Evolutionary conservation across 2,329 filamentous ascomycete species (phyloP), one percentile per base, ranked within the genome.

Genomic region (Ceratocystis variospora): DNA sequence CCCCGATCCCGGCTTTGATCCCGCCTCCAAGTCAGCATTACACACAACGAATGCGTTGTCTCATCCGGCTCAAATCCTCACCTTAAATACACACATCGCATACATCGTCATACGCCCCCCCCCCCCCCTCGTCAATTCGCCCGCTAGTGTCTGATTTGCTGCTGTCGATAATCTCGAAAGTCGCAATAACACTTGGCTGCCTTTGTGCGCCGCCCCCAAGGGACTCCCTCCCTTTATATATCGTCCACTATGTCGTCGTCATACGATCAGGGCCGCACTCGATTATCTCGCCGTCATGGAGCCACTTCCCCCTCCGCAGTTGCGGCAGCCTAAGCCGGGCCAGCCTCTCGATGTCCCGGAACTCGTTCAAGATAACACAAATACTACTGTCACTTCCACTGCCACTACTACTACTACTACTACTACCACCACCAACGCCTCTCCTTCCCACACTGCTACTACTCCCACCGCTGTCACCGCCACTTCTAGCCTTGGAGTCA

Each of bases 281-380:
- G 64, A 63, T 68, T 64, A 48, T 66, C 64, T 66, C 67, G 64
- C 67, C 64, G 67, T 46, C 66, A 68, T 64, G 46, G 19, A 63
- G 45, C 67, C 62, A 70, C 69, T 63, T 68, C 64, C 37, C 66
- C 68, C 63, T 68, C 63, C n/a, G 61, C 67, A 57, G 67, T 68
- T 63, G 66, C 66, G 48, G 55, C 66, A 59, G 64, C 62, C 68
- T 70, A 68, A 67, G 64, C 48, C 66, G 37, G 66, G 59, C 68
- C 61, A 68, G 68, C 46, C 67, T 65, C 57, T 67, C 62, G 55
- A 63, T 31, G 53, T 62, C 64, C 61, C 63, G 22, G 63, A 63
- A 12, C 19, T 31, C 8, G 61, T 33, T 44, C 57, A 66, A 46
- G 55, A 59, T 22, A 25, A 22, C 48, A 15, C 53, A 22, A 33